Base-by-base conservation (phyloP, 1,284 basidiomycete genomes). In the Malassezia obtusa region DNA sequence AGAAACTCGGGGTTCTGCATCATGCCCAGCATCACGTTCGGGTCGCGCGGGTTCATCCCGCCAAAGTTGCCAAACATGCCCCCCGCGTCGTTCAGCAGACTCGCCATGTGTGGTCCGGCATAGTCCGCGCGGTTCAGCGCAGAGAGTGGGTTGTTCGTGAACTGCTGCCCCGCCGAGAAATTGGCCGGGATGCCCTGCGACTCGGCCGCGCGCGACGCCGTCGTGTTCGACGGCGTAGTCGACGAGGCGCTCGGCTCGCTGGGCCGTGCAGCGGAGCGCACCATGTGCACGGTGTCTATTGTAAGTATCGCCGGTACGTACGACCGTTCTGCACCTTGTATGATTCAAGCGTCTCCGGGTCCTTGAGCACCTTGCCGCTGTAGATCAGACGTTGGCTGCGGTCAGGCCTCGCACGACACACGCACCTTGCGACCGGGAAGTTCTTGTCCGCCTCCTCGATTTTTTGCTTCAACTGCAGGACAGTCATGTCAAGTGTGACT, bases 361-460 rank as follows among this genome's bases (percentile, higher is more conserved):
- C 69, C 49, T 72, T 72, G 39, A 72, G 60, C 11, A 72, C 69
- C 50, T 72, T 72, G 39, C 69, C 69, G 32, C 61, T 61, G 53
- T 72, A 71, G 52, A 72, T 72, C 31, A 72, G 59, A 17, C 69
- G 53, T 46, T 70, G 69, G 15, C 60, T 55, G 44, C 1, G 26
- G 40, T 12, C 12, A 6, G 9, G n/a, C 19, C 26, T 15, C 22
- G 49, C 21, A 26, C 17, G 24, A 10, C 17, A 3, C n/a, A 39
- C 59, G 26, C 35, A 60, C 59, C 52, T 53, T 37, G 68, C 68
- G n/a, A 62, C 66, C n/a, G 68, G 65, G 14, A 68, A 61, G 35
- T 70, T 66, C 32, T 57, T 53, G 52, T 66, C 62, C 35, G 62
- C 51, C 48, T 60, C 47, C 50, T 59, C 59, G 50, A 71, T 70